Percentiles rank a stretch among this genome's conserved stretches.
These are phyloP conservation scores for Syncephalis plumigaleata DNA, from an alignment of 371 early-diverging fungal genomes.

Conservation along the genomic window DNA sequence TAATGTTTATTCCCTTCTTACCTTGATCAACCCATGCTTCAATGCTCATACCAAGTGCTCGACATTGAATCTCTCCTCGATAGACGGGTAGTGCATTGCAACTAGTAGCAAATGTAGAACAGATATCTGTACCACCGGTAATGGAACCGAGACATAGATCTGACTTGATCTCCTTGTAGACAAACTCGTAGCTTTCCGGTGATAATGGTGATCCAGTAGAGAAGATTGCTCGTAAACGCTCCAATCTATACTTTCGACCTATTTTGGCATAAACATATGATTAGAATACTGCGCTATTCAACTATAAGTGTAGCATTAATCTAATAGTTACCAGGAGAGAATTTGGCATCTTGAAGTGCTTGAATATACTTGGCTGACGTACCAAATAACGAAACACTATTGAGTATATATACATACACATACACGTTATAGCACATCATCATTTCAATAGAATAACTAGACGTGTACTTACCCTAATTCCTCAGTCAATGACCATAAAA, in stretches of 20 bases:
- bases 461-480: slow-evolving; percentile 23
- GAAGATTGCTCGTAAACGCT: slow-evolving; percentile 57
- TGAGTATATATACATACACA: no score
- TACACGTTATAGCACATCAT: neutral
- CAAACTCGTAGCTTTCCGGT: slow-evolving; percentile 81
- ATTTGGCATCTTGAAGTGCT: slow-evolving; percentile 60
- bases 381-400: slow-evolving; percentile 73
- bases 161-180: slow-evolving; percentile 62
- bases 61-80: slow-evolving; percentile 87
- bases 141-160: slow-evolving; percentile 80
- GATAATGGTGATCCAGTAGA: slow-evolving; percentile 92
- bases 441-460: neutral
- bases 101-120: slow-evolving; percentile 85
- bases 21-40: slow-evolving; percentile 66
- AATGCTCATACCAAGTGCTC: slow-evolving; percentile 84
- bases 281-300: neutral
- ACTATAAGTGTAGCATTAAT: neutral
- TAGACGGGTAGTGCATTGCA: slow-evolving; percentile 77
- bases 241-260: slow-evolving; percentile 27
- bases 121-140: slow-evolving; percentile 95
- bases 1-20: slow-evolving; percentile 3
- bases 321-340: slow-evolving; percentile 28
- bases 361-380: slow-evolving; percentile 93
- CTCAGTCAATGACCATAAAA: slow-evolving; percentile 69
- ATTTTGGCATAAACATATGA: slow-evolving; percentile 1